phyloP scores from a whole-genome alignment of 2,329 filamentous ascomycete species.

The Calcarisporium arbuscula region DNA sequence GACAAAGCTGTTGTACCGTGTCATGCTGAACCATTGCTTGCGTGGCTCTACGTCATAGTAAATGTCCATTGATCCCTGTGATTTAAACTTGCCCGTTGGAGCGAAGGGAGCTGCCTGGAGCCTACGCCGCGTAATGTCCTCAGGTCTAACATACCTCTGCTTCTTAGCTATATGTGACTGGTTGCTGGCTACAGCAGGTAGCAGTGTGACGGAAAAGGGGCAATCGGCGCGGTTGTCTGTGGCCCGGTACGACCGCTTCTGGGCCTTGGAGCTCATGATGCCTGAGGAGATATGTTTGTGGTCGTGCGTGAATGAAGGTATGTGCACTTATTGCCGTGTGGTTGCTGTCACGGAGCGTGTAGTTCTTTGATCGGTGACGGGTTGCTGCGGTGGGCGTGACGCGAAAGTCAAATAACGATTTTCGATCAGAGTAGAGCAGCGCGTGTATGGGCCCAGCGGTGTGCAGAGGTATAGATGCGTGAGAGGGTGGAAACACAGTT shows the following conservation, averaged over 20 bases:
- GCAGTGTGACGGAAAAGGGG: slow-evolving; percentile 39
- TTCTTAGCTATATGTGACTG: slow-evolving; percentile 45
- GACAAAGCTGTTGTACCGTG: slow-evolving; percentile 55
- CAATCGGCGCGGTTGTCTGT: slow-evolving; percentile 51
- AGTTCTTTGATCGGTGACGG: too few relatives aligned
- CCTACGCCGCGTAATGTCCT: slow-evolving; percentile 37
- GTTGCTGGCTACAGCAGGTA: slow-evolving; percentile 20
- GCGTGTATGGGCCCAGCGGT: too few relatives aligned
- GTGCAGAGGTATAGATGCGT: too few relatives aligned
- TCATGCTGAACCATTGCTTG: slow-evolving; percentile 52
- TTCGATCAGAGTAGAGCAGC: too few relatives aligned
- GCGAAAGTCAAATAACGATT: too few relatives aligned
- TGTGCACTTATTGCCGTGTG: too few relatives aligned
- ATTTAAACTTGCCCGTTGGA: slow-evolving; percentile 48
- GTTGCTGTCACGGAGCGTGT: too few relatives aligned
- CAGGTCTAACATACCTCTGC: slow-evolving; percentile 38
- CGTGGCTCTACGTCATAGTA: slow-evolving; percentile 48
- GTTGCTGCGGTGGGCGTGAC: too few relatives aligned
- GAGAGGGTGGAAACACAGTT: too few relatives aligned
- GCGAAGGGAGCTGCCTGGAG: slow-evolving; percentile 49
- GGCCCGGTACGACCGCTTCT: slow-evolving; percentile 47
- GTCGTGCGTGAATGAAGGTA: too few relatives aligned
- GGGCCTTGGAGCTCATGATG: slow-evolving; percentile 25
- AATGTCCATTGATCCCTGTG: slow-evolving; percentile 46
- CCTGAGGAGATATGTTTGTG: too few relatives aligned